phyloP scores from a whole-genome alignment of 352 stramenopile species.

The Sclerospora graminicola region DNA sequence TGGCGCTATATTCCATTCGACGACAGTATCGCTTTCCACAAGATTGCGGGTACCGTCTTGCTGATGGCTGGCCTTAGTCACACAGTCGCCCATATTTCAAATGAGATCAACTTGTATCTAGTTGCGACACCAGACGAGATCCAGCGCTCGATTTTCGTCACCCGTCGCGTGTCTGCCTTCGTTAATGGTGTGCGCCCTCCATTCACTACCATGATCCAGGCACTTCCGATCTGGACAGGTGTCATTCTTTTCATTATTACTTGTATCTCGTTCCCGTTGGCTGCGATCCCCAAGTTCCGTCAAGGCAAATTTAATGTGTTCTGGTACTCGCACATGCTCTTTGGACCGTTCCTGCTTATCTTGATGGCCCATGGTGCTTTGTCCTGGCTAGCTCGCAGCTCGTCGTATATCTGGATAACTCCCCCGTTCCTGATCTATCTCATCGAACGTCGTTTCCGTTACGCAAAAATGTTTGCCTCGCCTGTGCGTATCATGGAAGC shows the following conservation, averaged over 20 bases:
- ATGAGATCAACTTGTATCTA: slow-evolving; percentile 63
- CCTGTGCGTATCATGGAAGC: slow-evolving; percentile 60
- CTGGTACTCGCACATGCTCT: slow-evolving; percentile 79
- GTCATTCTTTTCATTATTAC: slow-evolving; percentile 60
- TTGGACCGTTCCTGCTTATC: slow-evolving; percentile 56
- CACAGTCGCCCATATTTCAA: slow-evolving; percentile 52
- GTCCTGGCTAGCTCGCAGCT: slow-evolving; percentile 47
- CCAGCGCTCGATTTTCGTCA: slow-evolving; percentile 44
- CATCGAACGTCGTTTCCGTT: slow-evolving; percentile 55
- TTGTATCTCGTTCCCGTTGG: slow-evolving; percentile 52
- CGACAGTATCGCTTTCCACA: slow-evolving; percentile 74
- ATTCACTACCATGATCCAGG: slow-evolving; percentile 56
- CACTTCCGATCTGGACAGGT: slow-evolving; percentile 58
- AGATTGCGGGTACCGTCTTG: slow-evolving; percentile 52
- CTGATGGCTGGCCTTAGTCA: slow-evolving; percentile 52
- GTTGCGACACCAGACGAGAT: slow-evolving; percentile 55
- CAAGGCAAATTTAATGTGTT: slow-evolving; percentile 75
- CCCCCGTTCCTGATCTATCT: slow-evolving; percentile 65
- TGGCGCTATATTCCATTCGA: slow-evolving; percentile 76
- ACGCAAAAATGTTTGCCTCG: slow-evolving; percentile 57
- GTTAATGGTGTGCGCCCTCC: slow-evolving; percentile 37
- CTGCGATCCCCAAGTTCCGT: slow-evolving; percentile 61
- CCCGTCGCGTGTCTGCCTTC: slow-evolving; percentile 37
- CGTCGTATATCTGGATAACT: slow-evolving; percentile 55
- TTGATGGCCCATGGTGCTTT: slow-evolving; percentile 49